Evolutionary conservation across 495 filamentous ascomycete species (phyloP).

Genomic region (Ramalina intermedia): DNA sequence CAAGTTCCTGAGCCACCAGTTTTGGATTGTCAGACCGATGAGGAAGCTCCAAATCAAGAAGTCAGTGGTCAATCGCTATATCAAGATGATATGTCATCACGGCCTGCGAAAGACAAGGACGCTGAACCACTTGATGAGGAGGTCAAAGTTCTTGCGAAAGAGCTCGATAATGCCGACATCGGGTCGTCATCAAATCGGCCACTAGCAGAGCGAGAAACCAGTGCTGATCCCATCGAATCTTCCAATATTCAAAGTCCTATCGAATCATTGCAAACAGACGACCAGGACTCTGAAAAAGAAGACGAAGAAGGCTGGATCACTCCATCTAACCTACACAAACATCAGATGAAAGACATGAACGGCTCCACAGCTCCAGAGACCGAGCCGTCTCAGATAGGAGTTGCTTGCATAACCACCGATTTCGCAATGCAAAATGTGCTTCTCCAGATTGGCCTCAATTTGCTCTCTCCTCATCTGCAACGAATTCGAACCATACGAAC

Average conservation of each 20-base stretch:
- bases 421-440: slow-evolving; percentile 95
- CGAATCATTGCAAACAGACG: slow-evolving; percentile 16
- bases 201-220: too few species aligned
- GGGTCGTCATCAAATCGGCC: too few species aligned
- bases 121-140: not conserved
- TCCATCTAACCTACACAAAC: slow-evolving; percentile 75
- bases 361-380: slow-evolving; percentile 28
- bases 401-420: slow-evolving; percentile 81
- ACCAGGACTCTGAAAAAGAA: slow-evolving; percentile 48
- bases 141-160: too few species aligned
- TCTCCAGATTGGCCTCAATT: slow-evolving; percentile 84
- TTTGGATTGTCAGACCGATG: too few species aligned
- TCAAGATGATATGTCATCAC: too few species aligned
- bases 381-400: slow-evolving; percentile 53
- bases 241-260: not conserved
- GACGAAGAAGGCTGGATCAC: slow-evolving; percentile 93
- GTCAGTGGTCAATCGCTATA: too few species aligned
- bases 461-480: slow-evolving; percentile 58
- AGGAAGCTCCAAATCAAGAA: too few species aligned
- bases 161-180: too few species aligned
- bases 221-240: not conserved
- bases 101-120: not conserved
- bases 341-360: slow-evolving; percentile 52
- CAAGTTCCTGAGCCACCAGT: too few species aligned
- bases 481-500: slow-evolving; percentile 69